Base-by-base conservation (phyloP, 2,329 filamentous ascomycete species). In the Fusarium circinatum region DNA sequence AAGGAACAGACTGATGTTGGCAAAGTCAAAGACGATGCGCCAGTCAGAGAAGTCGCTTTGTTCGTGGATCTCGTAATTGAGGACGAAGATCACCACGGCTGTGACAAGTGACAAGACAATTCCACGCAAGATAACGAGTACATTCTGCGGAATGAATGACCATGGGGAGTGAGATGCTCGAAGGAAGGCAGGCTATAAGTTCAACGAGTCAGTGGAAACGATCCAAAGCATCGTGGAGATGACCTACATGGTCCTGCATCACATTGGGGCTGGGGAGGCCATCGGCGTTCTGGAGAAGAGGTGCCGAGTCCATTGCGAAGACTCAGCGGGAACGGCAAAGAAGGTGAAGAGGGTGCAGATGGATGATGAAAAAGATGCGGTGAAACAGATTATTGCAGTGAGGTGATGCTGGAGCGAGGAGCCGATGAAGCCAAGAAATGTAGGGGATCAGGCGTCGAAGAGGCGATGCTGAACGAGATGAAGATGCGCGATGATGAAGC, bases 131-230 rank as follows among this genome's bases (percentile, higher is more conserved):
- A 81, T 78, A 55, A 86, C 82, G 52, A 89, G 82, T 36, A 81
- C 63, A 51, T 84, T 84, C 68, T 88, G 86, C 32, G 82, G 83
- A 54, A 89, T 83, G 59, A 76, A 82, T 12, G 80, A 75, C 85
- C 87, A 89, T 26, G 86, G 84, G 4, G 87, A 89, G 70, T 88
- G 87, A 45, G 84, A 85, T 52, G 83, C 85, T 75, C 86, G 85
- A 20, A 88, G 82, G 64, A 86, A 88, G 20, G 87, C 85, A 34
- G 86, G 85, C 86, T 89, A 51, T 45, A 22, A 1, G 32, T 15
- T 13, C n/a, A 10, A 17, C 8, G 24, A 18, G 60, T 78, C 42
- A 80, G 76, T 39, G 51, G 47, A 7, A 48, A 10, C 11, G 6
- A 24, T 1, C 22, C 10, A 13, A 5, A 18, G 3, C 17, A 15